Conservation (phyloP, 768 basidiomycete genomes). For the Trametes meyenii region DNA sequence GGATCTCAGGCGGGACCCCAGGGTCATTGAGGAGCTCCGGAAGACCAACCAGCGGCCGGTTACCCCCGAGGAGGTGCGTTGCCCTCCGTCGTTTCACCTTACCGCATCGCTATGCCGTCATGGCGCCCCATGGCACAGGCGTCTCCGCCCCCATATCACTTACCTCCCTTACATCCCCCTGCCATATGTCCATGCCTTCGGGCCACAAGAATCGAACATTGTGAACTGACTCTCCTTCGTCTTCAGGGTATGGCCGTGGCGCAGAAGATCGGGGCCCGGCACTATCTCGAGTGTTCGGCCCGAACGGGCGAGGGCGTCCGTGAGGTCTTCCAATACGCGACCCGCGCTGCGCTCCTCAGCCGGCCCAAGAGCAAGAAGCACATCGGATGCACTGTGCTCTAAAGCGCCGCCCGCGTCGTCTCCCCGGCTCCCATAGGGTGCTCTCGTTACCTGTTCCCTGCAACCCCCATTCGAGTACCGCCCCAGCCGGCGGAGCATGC, state of each 20-base stretch:
- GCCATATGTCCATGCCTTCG: too few species aligned
- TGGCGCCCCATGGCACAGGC: slow-evolving; percentile 2
- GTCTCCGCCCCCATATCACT: not conserved
- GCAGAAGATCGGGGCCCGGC: slow-evolving; percentile 95
- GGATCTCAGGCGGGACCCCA: slow-evolving; percentile 91
- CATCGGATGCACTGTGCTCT: slow-evolving; percentile 46
- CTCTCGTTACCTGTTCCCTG: not conserved
- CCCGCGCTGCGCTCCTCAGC: slow-evolving; percentile 83
- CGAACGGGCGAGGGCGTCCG: slow-evolving; percentile 95
- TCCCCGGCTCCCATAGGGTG: not conserved
- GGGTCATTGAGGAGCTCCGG: slow-evolving; percentile 92
- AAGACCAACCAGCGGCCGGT: slow-evolving; percentile 96
- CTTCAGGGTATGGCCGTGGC: slow-evolving; percentile 88
- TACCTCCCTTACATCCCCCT: not conserved
- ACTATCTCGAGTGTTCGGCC: slow-evolving; percentile 97
- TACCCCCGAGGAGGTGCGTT: slow-evolving; percentile 83
- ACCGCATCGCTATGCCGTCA: slow-evolving; percentile 12
- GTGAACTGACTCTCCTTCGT: not conserved
- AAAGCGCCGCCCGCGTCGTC: slow-evolving; percentile 25
- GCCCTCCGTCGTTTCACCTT: not conserved
- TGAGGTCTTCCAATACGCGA: slow-evolving; percentile 98
- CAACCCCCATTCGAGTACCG: slow-evolving; percentile 1
- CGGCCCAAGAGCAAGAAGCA: slow-evolving; percentile 50
- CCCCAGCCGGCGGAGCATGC: slow-evolving; percentile 6
- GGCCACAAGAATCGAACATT: too few species aligned